phyloP scores from a whole-genome alignment of 108 stramenopile genomes.

The Discostella pseudostelligera region DNA sequence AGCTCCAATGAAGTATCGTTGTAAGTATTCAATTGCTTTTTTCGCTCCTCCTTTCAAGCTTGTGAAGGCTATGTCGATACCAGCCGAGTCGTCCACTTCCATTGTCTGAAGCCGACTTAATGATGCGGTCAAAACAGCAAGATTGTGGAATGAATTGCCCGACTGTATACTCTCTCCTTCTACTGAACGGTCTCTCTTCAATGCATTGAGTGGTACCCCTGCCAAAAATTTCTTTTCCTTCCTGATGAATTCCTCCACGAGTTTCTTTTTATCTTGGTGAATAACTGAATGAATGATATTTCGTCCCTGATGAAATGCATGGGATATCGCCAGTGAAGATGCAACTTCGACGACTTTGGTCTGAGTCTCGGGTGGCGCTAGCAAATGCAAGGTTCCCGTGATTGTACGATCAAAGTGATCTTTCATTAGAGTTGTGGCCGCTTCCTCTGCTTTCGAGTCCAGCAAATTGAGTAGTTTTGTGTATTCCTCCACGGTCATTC shows the following conservation, averaged over 20 bases:
- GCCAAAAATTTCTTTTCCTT: constrained; percentile 29
- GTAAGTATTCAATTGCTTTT: constrained; percentile 11
- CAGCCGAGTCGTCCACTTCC: neutral
- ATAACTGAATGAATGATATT: constrained; percentile 26
- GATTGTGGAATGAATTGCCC: constrained; percentile 13
- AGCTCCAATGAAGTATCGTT: constrained; percentile 19
- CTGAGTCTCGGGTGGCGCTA: constrained; percentile 26
- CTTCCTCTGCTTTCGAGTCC: constrained; percentile 9
- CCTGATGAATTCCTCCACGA: constrained; percentile 35
- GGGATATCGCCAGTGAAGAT: constrained; percentile 30
- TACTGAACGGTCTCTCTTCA: neutral
- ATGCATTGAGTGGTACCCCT: constrained; percentile 25
- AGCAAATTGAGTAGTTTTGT: constrained; percentile 20
- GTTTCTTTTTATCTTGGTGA: constrained; percentile 29
- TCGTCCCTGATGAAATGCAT: constrained; percentile 26
- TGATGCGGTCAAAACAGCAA: constrained; percentile 16
- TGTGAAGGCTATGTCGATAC: neutral
- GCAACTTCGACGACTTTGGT: constrained; percentile 39
- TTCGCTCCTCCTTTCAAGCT: constrained; percentile 11
- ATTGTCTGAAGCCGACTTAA: constrained; percentile 10
- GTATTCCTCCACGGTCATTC: constrained; percentile 29
- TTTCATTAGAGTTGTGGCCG: constrained; percentile 18
- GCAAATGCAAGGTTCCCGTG: constrained; percentile 21
- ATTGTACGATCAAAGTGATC: constrained; percentile 25
- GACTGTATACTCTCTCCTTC: neutral